These are phyloP conservation scores for Fistulina hepatica DNA, from an alignment of 1,284 basidiomycete genomes.

Conservation along the genomic window DNA sequence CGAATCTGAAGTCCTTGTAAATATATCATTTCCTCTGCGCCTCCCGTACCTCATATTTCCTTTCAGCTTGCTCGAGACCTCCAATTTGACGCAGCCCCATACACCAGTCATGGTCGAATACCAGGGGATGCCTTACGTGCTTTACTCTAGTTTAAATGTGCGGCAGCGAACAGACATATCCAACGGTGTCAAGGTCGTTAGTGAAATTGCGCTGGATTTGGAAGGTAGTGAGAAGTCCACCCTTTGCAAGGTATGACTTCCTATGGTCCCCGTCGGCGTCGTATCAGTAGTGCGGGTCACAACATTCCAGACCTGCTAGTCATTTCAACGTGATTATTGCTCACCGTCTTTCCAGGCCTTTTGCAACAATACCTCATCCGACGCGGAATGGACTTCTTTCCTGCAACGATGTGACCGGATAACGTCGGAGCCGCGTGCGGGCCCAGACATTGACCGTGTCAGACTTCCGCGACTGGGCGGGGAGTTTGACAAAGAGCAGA, in stretches of 20 bases:
- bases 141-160: slow-evolving; percentile 39
- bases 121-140: slow-evolving; percentile 34
- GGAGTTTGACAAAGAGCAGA: too few relatives aligned
- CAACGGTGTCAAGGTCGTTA: slow-evolving; percentile 19
- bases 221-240: slow-evolving; percentile 43
- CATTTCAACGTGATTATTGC: too few relatives aligned
- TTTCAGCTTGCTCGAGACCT: slow-evolving; percentile 25
- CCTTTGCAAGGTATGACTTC: slow-evolving; percentile 39
- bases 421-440: too few relatives aligned
- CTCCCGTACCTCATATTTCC: slow-evolving; percentile 2
- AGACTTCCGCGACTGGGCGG: too few relatives aligned
- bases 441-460: too few relatives aligned
- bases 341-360: too few relatives aligned
- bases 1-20: slow-evolving; percentile 35
- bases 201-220: slow-evolving; percentile 41
- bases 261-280: too few relatives aligned
- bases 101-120: slow-evolving; percentile 40
- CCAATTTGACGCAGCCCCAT: slow-evolving; percentile 29
- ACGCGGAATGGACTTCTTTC: too few relatives aligned
- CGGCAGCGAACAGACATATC: slow-evolving; percentile 34
- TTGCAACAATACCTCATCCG: too few relatives aligned
- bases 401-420: too few relatives aligned
- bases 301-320: too few relatives aligned
- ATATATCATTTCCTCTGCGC: slow-evolving; percentile 19
- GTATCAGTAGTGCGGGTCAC: too few relatives aligned